Evolutionary conservation across 768 basidiomycete genomes (phyloP).

Genomic region (Suillus discolor): DNA sequence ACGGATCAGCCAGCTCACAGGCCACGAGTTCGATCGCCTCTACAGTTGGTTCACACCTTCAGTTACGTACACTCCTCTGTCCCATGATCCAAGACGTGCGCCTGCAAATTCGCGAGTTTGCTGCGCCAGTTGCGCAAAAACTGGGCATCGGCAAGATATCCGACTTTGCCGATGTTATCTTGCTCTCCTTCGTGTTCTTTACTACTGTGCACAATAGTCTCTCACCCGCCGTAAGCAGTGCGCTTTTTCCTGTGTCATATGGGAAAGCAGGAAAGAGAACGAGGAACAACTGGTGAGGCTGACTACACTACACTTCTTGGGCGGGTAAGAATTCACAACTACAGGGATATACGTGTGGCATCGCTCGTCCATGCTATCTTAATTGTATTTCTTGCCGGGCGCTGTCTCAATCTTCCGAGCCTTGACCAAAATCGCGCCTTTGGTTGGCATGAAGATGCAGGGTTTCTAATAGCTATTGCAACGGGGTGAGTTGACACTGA

Average conservation of each 20-base stretch:
- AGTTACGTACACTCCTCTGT: not conserved
- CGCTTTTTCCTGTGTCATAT: constrained; percentile 52
- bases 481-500: constrained; percentile 53
- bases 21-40: not conserved
- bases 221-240: constrained; percentile 53
- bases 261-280: constrained; percentile 46
- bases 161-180: constrained; percentile 54
- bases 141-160: constrained; percentile 59
- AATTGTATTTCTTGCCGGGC: constrained; percentile 64
- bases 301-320: not conserved
- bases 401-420: constrained; percentile 48
- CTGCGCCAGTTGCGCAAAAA: constrained; percentile 29
- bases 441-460: constrained; percentile 67
- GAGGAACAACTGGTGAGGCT: constrained; percentile 61
- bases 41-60: not conserved
- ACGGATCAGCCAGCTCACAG: not conserved
- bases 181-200: constrained; percentile 59
- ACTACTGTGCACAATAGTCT: constrained; percentile 57
- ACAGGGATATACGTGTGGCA: constrained; percentile 69
- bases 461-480: constrained; percentile 66
- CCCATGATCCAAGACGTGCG: constrained; percentile 33
- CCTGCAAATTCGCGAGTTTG: constrained; percentile 28
- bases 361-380: constrained; percentile 75
- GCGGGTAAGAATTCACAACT: constrained; percentile 2
- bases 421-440: constrained; percentile 67